Conservation (phyloP, 495 filamentous ascomycete species). For the Cercophora scortea region DNA sequence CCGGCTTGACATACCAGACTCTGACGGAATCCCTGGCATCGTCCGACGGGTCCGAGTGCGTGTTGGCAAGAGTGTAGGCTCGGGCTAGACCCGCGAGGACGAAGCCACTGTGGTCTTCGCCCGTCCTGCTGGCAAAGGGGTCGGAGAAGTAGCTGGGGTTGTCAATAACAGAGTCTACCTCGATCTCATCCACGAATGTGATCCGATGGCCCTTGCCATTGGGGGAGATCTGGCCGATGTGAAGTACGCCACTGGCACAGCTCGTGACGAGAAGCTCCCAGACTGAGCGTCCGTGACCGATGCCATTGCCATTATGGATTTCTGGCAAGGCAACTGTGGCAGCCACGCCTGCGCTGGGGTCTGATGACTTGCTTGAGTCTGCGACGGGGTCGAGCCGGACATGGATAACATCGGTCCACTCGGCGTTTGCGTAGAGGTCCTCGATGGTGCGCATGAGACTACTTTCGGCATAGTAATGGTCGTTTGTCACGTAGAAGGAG, state of each 20-base stretch:
- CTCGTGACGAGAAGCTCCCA: conserved; percentile 43
- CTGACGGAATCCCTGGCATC: conserved; percentile 35
- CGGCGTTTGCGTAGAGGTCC: conserved; percentile 24
- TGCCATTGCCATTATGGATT: conserved; percentile 49
- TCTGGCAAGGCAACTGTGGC: conserved; percentile 34
- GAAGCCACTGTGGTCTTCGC: conserved; percentile 48
- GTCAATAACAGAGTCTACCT: conserved; percentile 41
- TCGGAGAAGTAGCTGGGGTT: conserved; percentile 50
- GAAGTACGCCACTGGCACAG: conserved; percentile 23
- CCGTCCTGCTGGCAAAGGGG: conserved; percentile 41
- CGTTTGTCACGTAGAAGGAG: conserved; percentile 54
- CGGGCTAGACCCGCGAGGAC: conserved; percentile 43
- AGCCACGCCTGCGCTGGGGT: conserved; percentile 27
- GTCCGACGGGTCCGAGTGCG: conserved; percentile 22
- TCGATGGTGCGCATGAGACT: conserved; percentile 39
- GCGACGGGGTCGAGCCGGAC: conserved; percentile 14
- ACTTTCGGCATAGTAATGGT: conserved; percentile 43
- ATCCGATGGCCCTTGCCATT: conserved; percentile 33
- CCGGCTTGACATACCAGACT: conserved; percentile 37
- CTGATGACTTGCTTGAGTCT: conserved; percentile 18
- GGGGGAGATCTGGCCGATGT: conserved; percentile 19
- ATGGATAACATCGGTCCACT: conserved; percentile 28
- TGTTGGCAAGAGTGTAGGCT: conserved; percentile 25
- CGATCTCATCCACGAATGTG: conserved; percentile 32
- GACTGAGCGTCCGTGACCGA: conserved; percentile 42